Evolutionary conservation across 768 basidiomycete genomes (phyloP), one percentile per base, ranked within the genome.

Genomic region (Bullera alba): DNA sequence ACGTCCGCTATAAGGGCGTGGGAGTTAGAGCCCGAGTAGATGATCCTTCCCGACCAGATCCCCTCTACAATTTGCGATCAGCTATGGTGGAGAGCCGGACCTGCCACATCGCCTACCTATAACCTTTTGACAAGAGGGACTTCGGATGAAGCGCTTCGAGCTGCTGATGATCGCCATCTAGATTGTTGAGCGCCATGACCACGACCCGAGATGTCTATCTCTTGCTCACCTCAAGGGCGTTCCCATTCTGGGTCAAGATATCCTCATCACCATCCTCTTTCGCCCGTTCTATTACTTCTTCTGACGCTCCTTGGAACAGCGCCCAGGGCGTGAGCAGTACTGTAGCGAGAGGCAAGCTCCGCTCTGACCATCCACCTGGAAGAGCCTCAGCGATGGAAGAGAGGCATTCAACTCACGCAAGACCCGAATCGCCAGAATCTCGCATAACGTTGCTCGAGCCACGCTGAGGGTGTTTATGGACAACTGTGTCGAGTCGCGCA

Each of bases 1-100:
- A 87, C 90, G 70, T 95, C 91, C 17, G 89, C 86, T 27, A 96
- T 81, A 54, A 96, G 85, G 2, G 87, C 83, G 67, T 90, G 87
- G 48, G 79, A 85, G 68, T 87, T 89, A 63, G 67, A 46, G 0
- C 65, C 66, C 3, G 67, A 65, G 44, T 95, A 95, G 16, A 95
- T 89, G 71, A 88, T 91, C 74, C 82, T 83, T 17, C 90, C 90
- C 29, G 42, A 60, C 57, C 52, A 53, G 6, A 60, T 76, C 8
- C 71, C 72, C 43, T 72, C 70, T 71, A 36, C n/a, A n/a, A n/a
- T n/a, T n/a, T n/a, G n/a, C n/a, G n/a, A n/a, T 15, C 8, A 27
- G n/a, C 32, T 3, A 37, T 50, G 29, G 42, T 26, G 50, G 74
- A 16, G 84, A 85, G 79, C 78, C 85, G 23, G 4, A 85, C 87